These are phyloP conservation scores for Cyclocybe cylindracea DNA, from an alignment of 768 basidiomycete species.

Conservation along the genomic window DNA sequence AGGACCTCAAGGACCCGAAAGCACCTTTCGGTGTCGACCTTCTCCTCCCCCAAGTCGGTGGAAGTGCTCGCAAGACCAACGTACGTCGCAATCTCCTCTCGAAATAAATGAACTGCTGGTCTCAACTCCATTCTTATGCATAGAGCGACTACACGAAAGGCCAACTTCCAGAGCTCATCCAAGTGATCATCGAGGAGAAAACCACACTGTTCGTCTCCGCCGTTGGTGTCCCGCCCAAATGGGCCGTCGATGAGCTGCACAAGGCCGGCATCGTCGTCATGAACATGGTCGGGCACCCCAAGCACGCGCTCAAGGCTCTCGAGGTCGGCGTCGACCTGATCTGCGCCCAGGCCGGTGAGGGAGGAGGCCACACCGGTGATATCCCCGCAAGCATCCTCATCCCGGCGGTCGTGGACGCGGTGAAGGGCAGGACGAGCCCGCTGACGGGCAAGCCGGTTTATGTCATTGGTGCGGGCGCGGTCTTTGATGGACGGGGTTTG, in stretches of 20 bases:
- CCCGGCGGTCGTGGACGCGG: constrained; percentile 86
- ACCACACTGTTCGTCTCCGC: constrained; percentile 89
- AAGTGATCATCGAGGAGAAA: constrained; percentile 93
- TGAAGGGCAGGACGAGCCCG: constrained; percentile 74
- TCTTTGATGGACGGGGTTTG: constrained; percentile 85
- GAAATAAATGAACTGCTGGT: not conserved
- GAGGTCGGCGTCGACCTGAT: constrained; percentile 89
- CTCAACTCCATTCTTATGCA: not conserved
- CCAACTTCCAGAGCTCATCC: constrained; percentile 76
- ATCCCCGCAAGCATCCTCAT: constrained; percentile 85
- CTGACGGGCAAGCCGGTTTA: constrained; percentile 83
- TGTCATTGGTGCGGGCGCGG: constrained; percentile 89
- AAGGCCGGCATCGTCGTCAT: constrained; percentile 83
- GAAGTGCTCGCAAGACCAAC: constrained; percentile 88
- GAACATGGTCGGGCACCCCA: constrained; percentile 98
- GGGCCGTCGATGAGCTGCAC: constrained; percentile 81
- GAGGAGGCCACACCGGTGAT: constrained; percentile 87
- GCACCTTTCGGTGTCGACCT: constrained; percentile 92
- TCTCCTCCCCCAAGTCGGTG: constrained; percentile 85
- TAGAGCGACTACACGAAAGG: constrained; percentile 92
- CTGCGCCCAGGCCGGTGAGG: constrained; percentile 93
- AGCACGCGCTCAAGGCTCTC: constrained; percentile 81
- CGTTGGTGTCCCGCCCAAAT: constrained; percentile 82
- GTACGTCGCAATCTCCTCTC: constrained; percentile 35
- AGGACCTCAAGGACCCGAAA: constrained; percentile 68